These are phyloP conservation scores for Leptodontidium sp. DNA, from an alignment of 2,329 filamentous ascomycete species.

Conservation along the genomic window DNA sequence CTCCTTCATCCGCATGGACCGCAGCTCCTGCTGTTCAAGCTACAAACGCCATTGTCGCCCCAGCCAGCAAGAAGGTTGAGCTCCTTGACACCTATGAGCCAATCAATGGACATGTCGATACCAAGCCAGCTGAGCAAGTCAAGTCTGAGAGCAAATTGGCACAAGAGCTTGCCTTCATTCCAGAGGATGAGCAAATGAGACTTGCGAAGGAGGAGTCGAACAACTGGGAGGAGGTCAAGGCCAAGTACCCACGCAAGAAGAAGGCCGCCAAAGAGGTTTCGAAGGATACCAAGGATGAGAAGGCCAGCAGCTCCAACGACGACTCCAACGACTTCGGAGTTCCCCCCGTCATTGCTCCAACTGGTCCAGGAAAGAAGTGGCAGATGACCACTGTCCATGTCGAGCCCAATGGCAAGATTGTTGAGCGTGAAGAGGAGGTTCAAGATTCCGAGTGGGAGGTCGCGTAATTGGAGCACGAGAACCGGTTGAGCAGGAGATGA, in stretches of 20 bases:
- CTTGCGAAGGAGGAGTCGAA: conserved; percentile 60
- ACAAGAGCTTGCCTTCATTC: conserved; percentile 52
- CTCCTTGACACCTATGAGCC: conserved; percentile 67
- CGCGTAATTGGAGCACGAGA: conserved; percentile 32
- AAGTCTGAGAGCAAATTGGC: conserved; percentile 39
- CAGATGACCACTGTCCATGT: conserved; percentile 31
- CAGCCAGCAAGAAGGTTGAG: conserved; percentile 51
- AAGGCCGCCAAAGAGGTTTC: conserved; percentile 29
- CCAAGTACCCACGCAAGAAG: conserved; percentile 49
- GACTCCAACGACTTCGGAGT: conserved; percentile 36
- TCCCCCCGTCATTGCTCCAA: conserved; percentile 36
- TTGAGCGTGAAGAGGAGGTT: conserved; percentile 36
- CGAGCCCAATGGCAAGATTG: conserved; percentile 33
- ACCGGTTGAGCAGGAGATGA: background rate
- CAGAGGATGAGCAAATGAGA: conserved; percentile 70
- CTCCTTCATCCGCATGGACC: conserved; percentile 56
- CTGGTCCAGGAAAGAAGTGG: conserved; percentile 41
- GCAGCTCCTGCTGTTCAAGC: conserved; percentile 43
- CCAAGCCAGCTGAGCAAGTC: conserved; percentile 30
- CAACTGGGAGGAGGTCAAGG: conserved; percentile 66
- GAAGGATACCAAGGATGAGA: conserved; percentile 39
- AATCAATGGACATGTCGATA: conserved; percentile 44
- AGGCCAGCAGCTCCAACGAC: conserved; percentile 41
- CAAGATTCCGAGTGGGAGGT: conserved; percentile 47
- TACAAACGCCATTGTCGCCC: conserved; percentile 36